phyloP scores from a whole-genome alignment of 2,329 filamentous ascomycete genomes.

The Ophiostoma himal-ulmi region DNA sequence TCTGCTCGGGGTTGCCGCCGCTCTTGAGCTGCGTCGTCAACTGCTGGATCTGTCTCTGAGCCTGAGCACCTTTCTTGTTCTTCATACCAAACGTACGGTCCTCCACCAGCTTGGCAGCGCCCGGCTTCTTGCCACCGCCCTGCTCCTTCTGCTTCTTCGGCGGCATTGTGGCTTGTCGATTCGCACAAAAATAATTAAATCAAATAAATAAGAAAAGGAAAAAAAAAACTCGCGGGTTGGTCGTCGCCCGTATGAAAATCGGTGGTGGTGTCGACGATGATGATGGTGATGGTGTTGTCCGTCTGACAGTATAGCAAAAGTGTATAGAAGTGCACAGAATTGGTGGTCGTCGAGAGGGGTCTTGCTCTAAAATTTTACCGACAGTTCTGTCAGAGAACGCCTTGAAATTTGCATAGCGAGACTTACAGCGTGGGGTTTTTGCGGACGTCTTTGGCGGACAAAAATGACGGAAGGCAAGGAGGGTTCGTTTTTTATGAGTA shows the following conservation, averaged over 20 bases:
- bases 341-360: constrained; percentile 10
- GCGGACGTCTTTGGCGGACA: constrained; percentile 17
- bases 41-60: constrained; percentile 85
- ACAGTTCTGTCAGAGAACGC: constrained; percentile 7
- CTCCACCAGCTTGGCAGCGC: constrained; percentile 60
- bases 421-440: constrained; percentile 19
- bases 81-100: constrained; percentile 99
- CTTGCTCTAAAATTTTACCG: constrained; percentile 17
- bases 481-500: constrained; percentile 12
- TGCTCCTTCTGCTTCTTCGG: constrained; percentile 59
- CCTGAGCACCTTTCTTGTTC: constrained; percentile 93
- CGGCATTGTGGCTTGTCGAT: constrained; percentile 54
- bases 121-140: constrained; percentile 49
- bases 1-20: constrained; percentile 79
- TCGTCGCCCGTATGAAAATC: neutral
- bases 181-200: neutral
- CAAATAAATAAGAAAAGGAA: constrained; percentile 1
- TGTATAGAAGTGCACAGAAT: neutral
- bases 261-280: neutral
- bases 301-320: neutral
- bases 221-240: constrained; percentile 6
- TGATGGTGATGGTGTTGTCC: neutral
- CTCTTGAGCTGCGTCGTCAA: constrained; percentile 67
- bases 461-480: constrained; percentile 18
- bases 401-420: constrained; percentile 9